These are phyloP conservation scores for Steccherinum ochraceum DNA, from an alignment of 768 basidiomycete species.

Conservation along the genomic window DNA sequence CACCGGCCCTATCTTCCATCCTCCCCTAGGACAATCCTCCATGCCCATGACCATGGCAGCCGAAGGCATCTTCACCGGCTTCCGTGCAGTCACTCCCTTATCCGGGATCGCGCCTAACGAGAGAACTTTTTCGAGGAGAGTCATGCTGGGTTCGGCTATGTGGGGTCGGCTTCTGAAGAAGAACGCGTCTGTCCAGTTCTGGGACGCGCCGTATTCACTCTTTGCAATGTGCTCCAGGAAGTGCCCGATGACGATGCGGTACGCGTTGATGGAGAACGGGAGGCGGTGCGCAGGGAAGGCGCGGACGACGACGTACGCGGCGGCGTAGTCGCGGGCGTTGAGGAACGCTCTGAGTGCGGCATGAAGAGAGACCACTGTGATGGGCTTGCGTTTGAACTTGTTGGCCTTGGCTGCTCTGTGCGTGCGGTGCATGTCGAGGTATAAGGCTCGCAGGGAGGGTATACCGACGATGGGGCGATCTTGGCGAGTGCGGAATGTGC, in stretches of 20 bases:
- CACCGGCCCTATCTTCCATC: neutral
- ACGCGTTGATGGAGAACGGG: neutral
- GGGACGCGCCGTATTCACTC: neutral
- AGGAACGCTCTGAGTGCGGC: neutral
- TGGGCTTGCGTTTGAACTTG: too few relatives aligned
- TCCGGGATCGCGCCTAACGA: neutral
- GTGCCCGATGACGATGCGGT: neutral
- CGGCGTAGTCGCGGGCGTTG: neutral
- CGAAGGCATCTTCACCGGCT: neutral
- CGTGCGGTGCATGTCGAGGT: neutral
- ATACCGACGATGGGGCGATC: neutral
- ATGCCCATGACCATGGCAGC: neutral
- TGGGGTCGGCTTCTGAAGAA: neutral
- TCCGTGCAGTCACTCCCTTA: neutral
- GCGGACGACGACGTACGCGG: neutral
- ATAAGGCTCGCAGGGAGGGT: neutral
- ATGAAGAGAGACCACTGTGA: too few relatives aligned
- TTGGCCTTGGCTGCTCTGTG: too few relatives aligned
- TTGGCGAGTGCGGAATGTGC: neutral
- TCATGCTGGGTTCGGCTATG: neutral
- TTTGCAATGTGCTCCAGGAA: neutral
- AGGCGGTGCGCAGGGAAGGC: neutral
- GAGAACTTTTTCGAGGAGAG: neutral
- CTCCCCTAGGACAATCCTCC: neutral
- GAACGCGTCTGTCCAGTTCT: neutral